Evolutionary conservation across 495 filamentous ascomycete species (phyloP).

Genomic region (Trichoderma virens): DNA sequence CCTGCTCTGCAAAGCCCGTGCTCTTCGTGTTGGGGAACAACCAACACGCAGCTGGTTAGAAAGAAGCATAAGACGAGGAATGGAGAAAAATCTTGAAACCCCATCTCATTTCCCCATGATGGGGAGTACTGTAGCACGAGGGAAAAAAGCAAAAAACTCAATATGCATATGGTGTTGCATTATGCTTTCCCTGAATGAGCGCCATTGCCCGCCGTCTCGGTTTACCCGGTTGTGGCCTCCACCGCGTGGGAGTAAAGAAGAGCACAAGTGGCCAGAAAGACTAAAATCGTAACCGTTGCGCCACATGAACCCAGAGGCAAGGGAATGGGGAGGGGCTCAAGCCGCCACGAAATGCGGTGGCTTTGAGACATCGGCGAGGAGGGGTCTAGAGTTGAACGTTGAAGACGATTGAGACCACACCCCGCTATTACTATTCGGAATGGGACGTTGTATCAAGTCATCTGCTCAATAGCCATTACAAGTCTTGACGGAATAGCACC

Average conservation of each 20-base stretch:
- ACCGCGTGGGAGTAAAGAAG: not conserved
- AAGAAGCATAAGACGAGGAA: not conserved
- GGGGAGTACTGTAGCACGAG: not conserved
- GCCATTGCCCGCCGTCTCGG: slow-evolving; percentile 1
- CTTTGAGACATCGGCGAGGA: not conserved
- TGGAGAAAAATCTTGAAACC: not conserved
- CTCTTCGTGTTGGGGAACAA: not conserved
- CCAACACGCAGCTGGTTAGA: not conserved
- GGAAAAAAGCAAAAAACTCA: not conserved
- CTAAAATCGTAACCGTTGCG: not conserved
- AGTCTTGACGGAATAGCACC: too few relatives aligned
- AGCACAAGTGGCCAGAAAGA: not conserved
- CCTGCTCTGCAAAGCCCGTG: not conserved
- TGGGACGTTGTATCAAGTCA: too few relatives aligned
- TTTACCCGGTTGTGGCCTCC: not conserved
- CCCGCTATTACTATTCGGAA: not conserved
- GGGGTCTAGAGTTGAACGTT: too few relatives aligned
- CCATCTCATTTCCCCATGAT: not conserved
- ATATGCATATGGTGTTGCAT: too few relatives aligned
- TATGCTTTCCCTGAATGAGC: not conserved
- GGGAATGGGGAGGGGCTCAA: not conserved
- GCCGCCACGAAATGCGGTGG: not conserved
- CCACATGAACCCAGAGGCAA: not conserved
- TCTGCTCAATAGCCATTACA: too few relatives aligned
- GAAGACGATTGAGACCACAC: too few relatives aligned